phyloP scores from a whole-genome alignment of 2,329 filamentous ascomycete species.

The Stagonosporopsis cucurbitacearum region DNA sequence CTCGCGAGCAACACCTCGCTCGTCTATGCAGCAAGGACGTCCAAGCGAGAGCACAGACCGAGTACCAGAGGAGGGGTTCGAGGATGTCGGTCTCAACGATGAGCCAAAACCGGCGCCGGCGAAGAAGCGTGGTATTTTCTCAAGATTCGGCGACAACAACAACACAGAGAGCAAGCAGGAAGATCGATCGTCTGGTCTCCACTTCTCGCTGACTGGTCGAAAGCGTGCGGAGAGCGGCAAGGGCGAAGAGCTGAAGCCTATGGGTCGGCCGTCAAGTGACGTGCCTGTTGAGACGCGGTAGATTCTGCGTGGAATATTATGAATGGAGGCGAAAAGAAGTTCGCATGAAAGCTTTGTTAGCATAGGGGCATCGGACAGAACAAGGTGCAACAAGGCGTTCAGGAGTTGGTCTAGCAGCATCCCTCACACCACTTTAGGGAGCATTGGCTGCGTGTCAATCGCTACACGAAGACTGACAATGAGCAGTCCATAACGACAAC shows the following conservation, averaged over 20 bases:
- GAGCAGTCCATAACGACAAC: slow-evolving; percentile 12
- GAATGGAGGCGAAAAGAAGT: not conserved
- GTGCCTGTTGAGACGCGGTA: slow-evolving; percentile 37
- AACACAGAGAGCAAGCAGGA: slow-evolving; percentile 41
- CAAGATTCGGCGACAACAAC: slow-evolving; percentile 72
- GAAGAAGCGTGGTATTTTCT: slow-evolving; percentile 82
- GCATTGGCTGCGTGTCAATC: slow-evolving; percentile 25
- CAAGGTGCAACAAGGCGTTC: slow-evolving; percentile 20
- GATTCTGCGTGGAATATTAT: slow-evolving; percentile 2
- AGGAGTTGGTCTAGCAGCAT: slow-evolving; percentile 23
- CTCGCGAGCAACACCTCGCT: slow-evolving; percentile 65
- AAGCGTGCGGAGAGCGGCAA: slow-evolving; percentile 73
- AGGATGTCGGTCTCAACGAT: slow-evolving; percentile 87
- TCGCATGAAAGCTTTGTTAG: not conserved
- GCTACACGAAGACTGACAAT: slow-evolving; percentile 14
- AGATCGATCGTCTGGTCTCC: slow-evolving; percentile 54
- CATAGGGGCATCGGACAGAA: not conserved
- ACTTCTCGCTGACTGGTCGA: slow-evolving; percentile 72
- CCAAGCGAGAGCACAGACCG: slow-evolving; percentile 64
- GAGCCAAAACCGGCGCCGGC: slow-evolving; percentile 65
- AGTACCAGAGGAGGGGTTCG: slow-evolving; percentile 81
- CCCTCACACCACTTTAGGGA: slow-evolving; percentile 21
- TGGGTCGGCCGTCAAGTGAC: slow-evolving; percentile 54
- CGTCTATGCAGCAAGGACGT: slow-evolving; percentile 64
- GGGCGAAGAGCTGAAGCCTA: slow-evolving; percentile 73